Conservation (phyloP, 1,139 yeast species). For the Diutina neorugosa region DNA sequence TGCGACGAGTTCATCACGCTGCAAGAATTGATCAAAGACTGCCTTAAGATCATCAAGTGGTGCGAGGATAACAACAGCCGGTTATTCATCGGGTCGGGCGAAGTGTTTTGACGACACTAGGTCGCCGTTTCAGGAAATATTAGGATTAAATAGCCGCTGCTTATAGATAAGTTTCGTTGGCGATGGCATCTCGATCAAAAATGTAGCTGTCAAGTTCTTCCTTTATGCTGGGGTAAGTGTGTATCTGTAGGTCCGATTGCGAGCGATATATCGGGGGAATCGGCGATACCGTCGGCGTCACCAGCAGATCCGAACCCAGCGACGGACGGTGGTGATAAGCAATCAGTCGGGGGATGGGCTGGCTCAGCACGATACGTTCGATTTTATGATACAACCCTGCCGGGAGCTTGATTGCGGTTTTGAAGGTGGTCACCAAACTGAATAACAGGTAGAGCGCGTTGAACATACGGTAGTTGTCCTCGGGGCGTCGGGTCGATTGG, state of each 20-base stretch:
- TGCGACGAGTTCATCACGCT: neutral
- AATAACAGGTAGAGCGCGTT: neutral
- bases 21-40: neutral
- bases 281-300: neutral
- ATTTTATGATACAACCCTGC: neutral
- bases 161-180: neutral
- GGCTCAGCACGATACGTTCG: neutral
- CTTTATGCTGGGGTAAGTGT: neutral
- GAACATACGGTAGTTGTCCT: neutral
- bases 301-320: neutral
- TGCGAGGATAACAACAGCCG: slow-evolving; percentile 1
- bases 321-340: neutral
- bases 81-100: neutral
- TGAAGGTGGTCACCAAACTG: neutral
- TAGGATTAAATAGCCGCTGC: neutral
- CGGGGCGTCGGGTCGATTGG: neutral
- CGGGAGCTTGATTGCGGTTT: neutral
- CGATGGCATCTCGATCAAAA: neutral
- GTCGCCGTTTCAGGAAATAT: no score
- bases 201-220: neutral
- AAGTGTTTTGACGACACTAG: neutral
- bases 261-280: neutral
- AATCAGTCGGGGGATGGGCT: neutral
- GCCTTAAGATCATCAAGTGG: slow-evolving; percentile 1
- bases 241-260: neutral